Evolutionary conservation across 2,329 filamentous ascomycete species (phyloP).

Genomic region (Alternaria brassicae): DNA sequence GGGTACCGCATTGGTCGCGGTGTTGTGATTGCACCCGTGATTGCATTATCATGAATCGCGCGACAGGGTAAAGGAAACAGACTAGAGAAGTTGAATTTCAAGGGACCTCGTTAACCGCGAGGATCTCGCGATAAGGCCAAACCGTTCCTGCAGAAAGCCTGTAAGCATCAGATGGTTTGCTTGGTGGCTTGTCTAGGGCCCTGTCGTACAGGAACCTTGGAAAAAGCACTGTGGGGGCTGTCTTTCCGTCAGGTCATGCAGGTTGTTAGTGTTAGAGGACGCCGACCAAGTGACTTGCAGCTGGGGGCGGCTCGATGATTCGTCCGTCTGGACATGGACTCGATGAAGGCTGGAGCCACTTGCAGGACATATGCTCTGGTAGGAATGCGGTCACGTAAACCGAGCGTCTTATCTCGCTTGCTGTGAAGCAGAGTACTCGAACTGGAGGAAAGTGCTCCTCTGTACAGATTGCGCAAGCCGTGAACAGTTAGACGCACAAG

Average conservation of each 20-base stretch:
- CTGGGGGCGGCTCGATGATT: conserved; percentile 18
- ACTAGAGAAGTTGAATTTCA: conserved; percentile 11
- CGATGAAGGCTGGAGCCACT: conserved; percentile 14
- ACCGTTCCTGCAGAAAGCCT: conserved; percentile 35
- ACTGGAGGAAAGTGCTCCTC: conserved; percentile 7
- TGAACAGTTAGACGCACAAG: conserved; percentile 19
- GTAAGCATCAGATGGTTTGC: conserved; percentile 27
- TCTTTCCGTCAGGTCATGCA: conserved; percentile 19
- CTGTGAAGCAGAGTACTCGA: not conserved
- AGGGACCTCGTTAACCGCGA: conserved; percentile 16
- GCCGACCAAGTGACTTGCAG: conserved; percentile 39
- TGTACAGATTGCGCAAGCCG: conserved; percentile 27
- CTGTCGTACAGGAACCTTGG: conserved; percentile 23
- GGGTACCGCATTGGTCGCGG: conserved; percentile 12
- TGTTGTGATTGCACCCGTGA: conserved; percentile 8
- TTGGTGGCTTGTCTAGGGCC: conserved; percentile 14
- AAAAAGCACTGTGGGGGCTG: conserved; percentile 42
- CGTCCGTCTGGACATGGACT: conserved; percentile 11
- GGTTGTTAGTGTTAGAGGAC: conserved; percentile 18
- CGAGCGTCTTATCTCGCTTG: conserved; percentile 41
- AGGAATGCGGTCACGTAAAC: conserved; percentile 15
- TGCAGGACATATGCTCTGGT: conserved; percentile 28
- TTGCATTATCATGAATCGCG: conserved; percentile 18
- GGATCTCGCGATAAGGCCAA: conserved; percentile 22
- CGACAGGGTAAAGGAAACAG: conserved; percentile 8